Evolutionary conservation across 805 yeast species (phyloP), one percentile per base, ranked within the genome.

Genomic region (Candida argentea): DNA sequence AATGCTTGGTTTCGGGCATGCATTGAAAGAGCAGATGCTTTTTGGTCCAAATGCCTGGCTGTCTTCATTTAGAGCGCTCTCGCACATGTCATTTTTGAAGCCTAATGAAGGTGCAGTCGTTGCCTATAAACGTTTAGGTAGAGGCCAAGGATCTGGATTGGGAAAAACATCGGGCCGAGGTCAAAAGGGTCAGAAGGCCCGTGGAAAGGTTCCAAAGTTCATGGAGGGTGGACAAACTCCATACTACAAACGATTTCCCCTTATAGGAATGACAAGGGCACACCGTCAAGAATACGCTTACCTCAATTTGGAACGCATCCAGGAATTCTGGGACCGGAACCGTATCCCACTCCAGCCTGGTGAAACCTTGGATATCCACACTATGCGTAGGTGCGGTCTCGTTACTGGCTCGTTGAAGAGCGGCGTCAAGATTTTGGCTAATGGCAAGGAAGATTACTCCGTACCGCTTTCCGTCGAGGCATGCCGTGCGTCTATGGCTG

Each of bases 181-280:
- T 66, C 94, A 84, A 48, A 91, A 91, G 61, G 98, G 98, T 73
- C 97, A 89, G 54, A 89, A 89, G 61, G 95, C 97, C 7, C 74
- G 97, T 58, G 82, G 89, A 21, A 72, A 77, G 23, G 89, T 89
- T 17, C 89, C 86, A 32, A 73, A 80, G 34, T 84, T 94, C 89
- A 85, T 89, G 51, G 98, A 91, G 65, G 98, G 98, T 73, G 97
- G 98, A 52, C 98, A 91, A 53, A 91, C 97, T 2, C 97, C 96
- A 15, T 74, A 79, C 48, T 74, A 75, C 54, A 71, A 81, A 55
- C 61, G 81, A 40, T 76, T 84, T 56, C 94, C 96, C 40, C 89
- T 89, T 50, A 64, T 78, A 35, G 97, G 97, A 6, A 86, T 86
- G 61, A 74, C 70, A 43, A 73, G 84, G 50, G 71, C 68, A 15